These are phyloP conservation scores for Ogataea trehaloabstinens DNA, from an alignment of 805 yeast genomes.

Conservation along the genomic window DNA sequence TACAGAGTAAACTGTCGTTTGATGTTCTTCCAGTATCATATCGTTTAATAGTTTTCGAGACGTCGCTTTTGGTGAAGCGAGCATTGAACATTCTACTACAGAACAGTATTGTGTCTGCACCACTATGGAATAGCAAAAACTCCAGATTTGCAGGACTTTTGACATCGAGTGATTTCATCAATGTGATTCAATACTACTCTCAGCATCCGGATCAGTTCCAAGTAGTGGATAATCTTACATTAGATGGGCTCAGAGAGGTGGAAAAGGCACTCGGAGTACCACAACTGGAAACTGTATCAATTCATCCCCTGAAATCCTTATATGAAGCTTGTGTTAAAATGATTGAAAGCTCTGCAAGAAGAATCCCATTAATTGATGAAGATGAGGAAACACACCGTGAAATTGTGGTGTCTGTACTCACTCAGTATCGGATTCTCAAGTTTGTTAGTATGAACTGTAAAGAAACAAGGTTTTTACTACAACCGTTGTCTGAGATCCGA, in stretches of 20 bases:
- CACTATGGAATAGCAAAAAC: conserved; percentile 89
- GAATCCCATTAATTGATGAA: conserved; percentile 91
- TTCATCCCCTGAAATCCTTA: conserved; percentile 85
- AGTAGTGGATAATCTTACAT: conserved; percentile 77
- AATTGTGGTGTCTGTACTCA: conserved; percentile 90
- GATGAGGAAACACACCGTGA: conserved; percentile 92
- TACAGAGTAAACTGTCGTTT: conserved; percentile 89
- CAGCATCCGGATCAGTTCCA: conserved; percentile 87
- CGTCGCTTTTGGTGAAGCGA: conserved; percentile 84
- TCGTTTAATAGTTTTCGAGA: conserved; percentile 88
- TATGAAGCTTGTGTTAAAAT: conserved; percentile 92
- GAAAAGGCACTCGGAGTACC: conserved; percentile 85
- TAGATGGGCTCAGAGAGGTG: conserved; percentile 82
- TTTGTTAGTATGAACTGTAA: conserved; percentile 95
- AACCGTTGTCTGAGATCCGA: conserved; percentile 68
- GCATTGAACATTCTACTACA: conserved; percentile 86
- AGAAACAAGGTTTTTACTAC: conserved; percentile 79
- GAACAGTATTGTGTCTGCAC: conserved; percentile 94
- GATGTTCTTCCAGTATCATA: conserved; percentile 96
- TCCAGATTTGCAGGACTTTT: conserved; percentile 92
- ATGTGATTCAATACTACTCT: conserved; percentile 91
- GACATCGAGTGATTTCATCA: conserved; percentile 89
- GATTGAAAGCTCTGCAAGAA: conserved; percentile 83
- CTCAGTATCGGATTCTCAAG: conserved; percentile 93
- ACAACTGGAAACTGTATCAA: conserved; percentile 80